Evolutionary conservation across 345 rosid genomes (phyloP).

Genomic region (Cardamine chenopodiifolia): DNA sequence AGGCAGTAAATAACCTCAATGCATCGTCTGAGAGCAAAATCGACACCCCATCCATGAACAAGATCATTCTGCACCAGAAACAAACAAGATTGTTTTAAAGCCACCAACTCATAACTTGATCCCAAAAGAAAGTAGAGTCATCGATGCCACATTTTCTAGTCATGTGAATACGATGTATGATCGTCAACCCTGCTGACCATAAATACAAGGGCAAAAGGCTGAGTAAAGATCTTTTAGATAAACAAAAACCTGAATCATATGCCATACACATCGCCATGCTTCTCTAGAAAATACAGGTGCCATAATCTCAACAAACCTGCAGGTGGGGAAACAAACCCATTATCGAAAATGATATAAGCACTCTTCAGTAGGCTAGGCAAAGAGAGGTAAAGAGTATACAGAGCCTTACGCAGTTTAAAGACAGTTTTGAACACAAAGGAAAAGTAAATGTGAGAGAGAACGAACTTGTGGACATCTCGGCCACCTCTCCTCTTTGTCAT

Average conservation of each 20-base stretch:
- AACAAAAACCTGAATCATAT: slow-evolving; percentile 82
- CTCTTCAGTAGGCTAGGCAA: slow-evolving; percentile 7
- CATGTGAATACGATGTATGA: neutral
- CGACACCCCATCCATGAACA: slow-evolving; percentile 99
- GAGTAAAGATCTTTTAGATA: slow-evolving; percentile 24
- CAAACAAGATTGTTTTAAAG: slow-evolving; percentile 1
- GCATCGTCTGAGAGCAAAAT: slow-evolving; percentile 92
- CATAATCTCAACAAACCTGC: slow-evolving; percentile 98
- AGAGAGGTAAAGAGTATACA: slow-evolving; percentile 10
- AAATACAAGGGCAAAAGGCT: slow-evolving; percentile 6
- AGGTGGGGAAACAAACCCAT: slow-evolving; percentile 24
- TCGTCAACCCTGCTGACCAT: neutral
- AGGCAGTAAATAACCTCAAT: slow-evolving; percentile 56
- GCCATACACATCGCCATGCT: slow-evolving; percentile 98
- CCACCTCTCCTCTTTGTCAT: slow-evolving; percentile 95
- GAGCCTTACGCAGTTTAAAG: slow-evolving; percentile 59
- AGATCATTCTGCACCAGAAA: slow-evolving; percentile 74
- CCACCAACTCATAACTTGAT: slow-evolving; percentile 1
- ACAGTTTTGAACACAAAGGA: neutral
- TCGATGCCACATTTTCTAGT: neutral
- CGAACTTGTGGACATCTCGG: slow-evolving; percentile 87
- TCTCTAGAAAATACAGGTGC: slow-evolving; percentile 92
- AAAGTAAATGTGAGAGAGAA: slow-evolving; percentile 14
- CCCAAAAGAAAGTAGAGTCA: neutral
- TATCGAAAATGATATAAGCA: neutral